Conservation (phyloP, 306 rosid species). For the Argentina anserina region DNA sequence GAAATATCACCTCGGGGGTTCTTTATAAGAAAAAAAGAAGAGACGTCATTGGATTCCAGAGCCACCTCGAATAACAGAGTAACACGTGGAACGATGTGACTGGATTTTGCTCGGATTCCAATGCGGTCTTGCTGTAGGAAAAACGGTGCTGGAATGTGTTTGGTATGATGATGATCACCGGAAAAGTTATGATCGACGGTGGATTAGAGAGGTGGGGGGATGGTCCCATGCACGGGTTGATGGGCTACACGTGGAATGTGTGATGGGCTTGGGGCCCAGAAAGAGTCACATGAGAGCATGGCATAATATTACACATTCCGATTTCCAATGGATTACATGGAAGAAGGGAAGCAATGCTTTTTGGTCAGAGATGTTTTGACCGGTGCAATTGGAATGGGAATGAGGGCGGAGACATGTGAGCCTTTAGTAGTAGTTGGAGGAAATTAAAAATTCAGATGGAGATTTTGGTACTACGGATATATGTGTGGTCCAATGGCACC, state of each 20-base stretch:
- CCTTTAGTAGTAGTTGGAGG: neutral
- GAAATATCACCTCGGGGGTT: neutral
- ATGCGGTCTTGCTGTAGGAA: constrained; percentile 36
- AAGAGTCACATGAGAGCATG: neutral
- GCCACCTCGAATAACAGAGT: rapidly evolving
- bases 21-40: constrained; percentile 55
- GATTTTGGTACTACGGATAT: neutral
- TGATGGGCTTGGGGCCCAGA: constrained; percentile 27
- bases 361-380: neutral
- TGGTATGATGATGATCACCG: neutral
- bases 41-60: constrained; percentile 83
- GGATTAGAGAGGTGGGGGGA: neutral
- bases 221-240: constrained; percentile 10
- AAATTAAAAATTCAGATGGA: neutral
- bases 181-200: constrained; percentile 16
- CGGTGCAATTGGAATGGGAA: neutral
- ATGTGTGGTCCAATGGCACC: neutral
- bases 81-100: constrained; percentile 18
- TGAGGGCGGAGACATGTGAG: neutral
- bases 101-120: constrained; percentile 43
- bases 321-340: neutral
- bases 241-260: constrained; percentile 12
- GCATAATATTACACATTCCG: neutral
- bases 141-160: neutral
- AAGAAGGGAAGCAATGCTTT: neutral